These are phyloP conservation scores for Zygosaccharomyces kombuchaensis DNA, from an alignment of 805 yeast species.

Conservation along the genomic window DNA sequence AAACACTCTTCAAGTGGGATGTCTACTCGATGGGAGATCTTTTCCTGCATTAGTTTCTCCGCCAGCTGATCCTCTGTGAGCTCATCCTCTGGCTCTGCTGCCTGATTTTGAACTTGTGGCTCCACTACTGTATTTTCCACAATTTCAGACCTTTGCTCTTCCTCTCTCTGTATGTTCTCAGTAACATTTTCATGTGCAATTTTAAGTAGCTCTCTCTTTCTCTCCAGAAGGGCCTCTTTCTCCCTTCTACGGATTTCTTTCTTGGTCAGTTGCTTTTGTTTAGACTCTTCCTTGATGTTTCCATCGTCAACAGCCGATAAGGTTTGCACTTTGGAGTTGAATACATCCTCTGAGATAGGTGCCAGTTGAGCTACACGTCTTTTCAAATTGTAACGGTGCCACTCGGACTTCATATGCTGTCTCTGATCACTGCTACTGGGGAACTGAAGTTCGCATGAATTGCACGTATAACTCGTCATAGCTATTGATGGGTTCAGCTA, in stretches of 20 bases:
- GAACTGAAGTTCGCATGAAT: constrained; percentile 80
- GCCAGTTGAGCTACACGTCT: constrained; percentile 88
- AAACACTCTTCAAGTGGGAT: constrained; percentile 50
- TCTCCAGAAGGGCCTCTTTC: constrained; percentile 40
- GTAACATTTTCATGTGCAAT: constrained; percentile 40
- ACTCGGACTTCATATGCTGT: constrained; percentile 91
- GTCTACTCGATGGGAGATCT: constrained; percentile 40
- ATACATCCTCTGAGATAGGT: constrained; percentile 59
- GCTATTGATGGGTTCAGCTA: neutral
- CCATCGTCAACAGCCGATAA: constrained; percentile 24
- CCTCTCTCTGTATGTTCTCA: constrained; percentile 25
- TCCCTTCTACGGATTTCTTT: constrained; percentile 41
- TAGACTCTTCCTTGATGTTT: constrained; percentile 13
- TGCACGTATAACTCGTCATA: constrained; percentile 58
- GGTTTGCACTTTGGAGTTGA: constrained; percentile 61
- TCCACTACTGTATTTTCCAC: constrained; percentile 9
- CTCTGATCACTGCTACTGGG: constrained; percentile 75
- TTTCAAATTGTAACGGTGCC: constrained; percentile 96
- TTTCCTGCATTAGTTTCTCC: constrained; percentile 38
- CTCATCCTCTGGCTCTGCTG: constrained; percentile 28
- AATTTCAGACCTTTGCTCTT: constrained; percentile 8
- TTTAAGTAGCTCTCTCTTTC: constrained; percentile 39
- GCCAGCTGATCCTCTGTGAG: constrained; percentile 38
- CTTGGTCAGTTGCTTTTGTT: constrained; percentile 36
- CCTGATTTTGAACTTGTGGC: constrained; percentile 7